Evolutionary conservation across 192 early-diverging fungal species (phyloP), one percentile per base, ranked within the genome.

Genomic region (Mortierella claussenii): DNA sequence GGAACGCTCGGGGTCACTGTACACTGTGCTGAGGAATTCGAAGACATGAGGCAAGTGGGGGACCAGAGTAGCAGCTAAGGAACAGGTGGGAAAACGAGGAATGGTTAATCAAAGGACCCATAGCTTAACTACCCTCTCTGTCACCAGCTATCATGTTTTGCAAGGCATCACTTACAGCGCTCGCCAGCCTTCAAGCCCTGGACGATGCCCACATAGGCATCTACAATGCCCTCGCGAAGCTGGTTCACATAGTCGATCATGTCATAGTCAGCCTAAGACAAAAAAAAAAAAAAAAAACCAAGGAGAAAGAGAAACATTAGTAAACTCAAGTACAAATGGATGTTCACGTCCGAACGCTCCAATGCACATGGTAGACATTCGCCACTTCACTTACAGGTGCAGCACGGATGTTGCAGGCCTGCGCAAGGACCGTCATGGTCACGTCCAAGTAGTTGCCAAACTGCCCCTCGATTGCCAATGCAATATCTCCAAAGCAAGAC

Each of bases 401-500:
- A 13, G 90, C 86, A 68, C 89, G 85, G 76, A 92, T 88, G 36
- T 67, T 83, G 69, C 87, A 88, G 8, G 96, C 95, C 49, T 95
- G 91, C 26, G 88, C 82, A n/a, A 98, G 85, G n/a, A 97, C 89
- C 53, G 79, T 80, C 93, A 98, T 95, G 20, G 91, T 86, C 2
- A 92, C 83, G 36, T 94, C 88, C 23, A 98, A 68, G 81, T 92
- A 98, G 5, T 67, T 65, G 56, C 89, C 93, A 78, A 98, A 99
- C 59, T 84, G 78, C 4, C 88, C 91, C 24, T 95, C 93, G 67
- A 98, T 94, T 2, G 97, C 96, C 43, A 98, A 78, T n/a, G 96
- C 96, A 80, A 99, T 92, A 81, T 99, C 97, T 42, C 97, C 97
- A 85, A 99, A 96, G 80, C 91, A 92, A 1, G 96, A 96, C 23